Evolutionary conservation across 495 filamentous ascomycete genomes (phyloP), one percentile per base, ranked within the genome.

Genomic region (Viridothelium virens): DNA sequence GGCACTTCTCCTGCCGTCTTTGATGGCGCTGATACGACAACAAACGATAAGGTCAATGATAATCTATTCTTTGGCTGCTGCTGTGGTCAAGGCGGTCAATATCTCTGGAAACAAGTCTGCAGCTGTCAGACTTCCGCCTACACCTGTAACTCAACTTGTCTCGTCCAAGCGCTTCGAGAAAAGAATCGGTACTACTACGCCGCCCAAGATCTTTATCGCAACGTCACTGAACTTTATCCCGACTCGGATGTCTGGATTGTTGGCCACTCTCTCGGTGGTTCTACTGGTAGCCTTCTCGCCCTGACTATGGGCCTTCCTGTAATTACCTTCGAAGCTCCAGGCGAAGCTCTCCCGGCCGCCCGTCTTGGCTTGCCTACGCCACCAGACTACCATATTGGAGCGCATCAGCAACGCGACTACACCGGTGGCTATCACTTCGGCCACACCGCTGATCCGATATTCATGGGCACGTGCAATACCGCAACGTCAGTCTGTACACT

Each of bases 41-140:
- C 92, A 3, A 97, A 96, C 72, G 94, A 98, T 77, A 98, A 98
- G 76, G 79, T 90, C 61, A 98, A 98, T 74, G 94, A 98, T 74
- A 98, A 98, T 73, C 83, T 98, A 9, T 95, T 93, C 74, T 96
- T 96, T 79, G 92, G 92, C 73, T 98, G 94, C 78, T 98, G 94
- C 74, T 98, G 94, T 78, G 94, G 86, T 11, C 90, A 97, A 78
- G 91, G 95, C 66, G 90, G 91, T 0, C 89, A 90, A 56, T 77
- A 85, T 77, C 84, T 91, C 33, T 96, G 91, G 88, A 85, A 86
- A 63, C 87, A 94, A 72, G 91, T 95, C 56, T 98, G 94, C 74
- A 88, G 96, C 72, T 98, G 94, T 74, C 89, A 89, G 70, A 89
- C 85, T 14, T 82, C 84, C 3, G 89, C 91, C 1, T 97, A 90